phyloP scores from a whole-genome alignment of 352 stramenopile genomes.

The Aphanomyces stellatus region DNA sequence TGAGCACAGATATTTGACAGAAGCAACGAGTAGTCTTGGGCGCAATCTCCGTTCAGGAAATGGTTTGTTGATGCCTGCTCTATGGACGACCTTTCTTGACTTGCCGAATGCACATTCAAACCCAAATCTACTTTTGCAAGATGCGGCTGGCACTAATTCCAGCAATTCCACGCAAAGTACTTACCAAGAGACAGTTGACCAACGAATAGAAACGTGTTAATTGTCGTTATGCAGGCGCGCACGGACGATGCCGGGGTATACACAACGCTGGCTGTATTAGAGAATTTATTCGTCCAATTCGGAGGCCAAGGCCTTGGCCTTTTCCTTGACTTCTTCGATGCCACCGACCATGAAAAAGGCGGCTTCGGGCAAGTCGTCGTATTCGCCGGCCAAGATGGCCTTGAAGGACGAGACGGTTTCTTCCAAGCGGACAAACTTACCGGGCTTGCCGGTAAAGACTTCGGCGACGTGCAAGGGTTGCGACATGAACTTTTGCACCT shows the following conservation, averaged over 20 bases:
- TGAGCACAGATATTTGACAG: no score
- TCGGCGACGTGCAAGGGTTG: constrained; percentile 96
- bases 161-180: neutral
- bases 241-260: neutral
- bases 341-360: constrained; percentile 98
- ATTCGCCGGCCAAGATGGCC: constrained; percentile 90
- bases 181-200: neutral
- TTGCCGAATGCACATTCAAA: no score
- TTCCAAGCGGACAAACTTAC: constrained; percentile 91
- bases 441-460: constrained; percentile 93
- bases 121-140: no score
- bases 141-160: no score
- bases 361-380: constrained; percentile 94
- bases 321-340: constrained; percentile 91
- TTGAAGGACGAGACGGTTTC: constrained; percentile 92
- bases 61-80: no score
- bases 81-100: no score
- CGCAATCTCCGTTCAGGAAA: no score
- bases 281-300: constrained; percentile 48
- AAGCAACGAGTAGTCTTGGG: no score
- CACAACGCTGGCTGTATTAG: neutral
- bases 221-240: no score
- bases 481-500: constrained; percentile 97
- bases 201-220: no score
- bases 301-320: constrained; percentile 80